These are phyloP conservation scores for Pugionium cornutum DNA, from an alignment of 345 rosid species.

Conservation along the genomic window DNA sequence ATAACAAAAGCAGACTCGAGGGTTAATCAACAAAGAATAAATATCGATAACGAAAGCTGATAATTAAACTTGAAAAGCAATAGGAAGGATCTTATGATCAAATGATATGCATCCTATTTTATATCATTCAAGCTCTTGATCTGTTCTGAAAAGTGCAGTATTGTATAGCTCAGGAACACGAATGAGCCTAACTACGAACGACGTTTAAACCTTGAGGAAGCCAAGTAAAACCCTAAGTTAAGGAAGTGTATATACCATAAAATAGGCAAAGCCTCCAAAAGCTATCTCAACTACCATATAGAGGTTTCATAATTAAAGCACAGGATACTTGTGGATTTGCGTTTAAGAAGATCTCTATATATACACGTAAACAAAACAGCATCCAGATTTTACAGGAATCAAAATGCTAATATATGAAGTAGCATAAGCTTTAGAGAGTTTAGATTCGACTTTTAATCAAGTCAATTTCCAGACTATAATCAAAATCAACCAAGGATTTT, in stretches of 20 bases:
- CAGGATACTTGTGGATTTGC: background rate
- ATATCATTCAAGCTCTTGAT: background rate
- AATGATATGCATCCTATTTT: conserved; percentile 6
- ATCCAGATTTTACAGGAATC: conserved; percentile 14
- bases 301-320: background rate
- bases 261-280: conserved; percentile 11
- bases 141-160: background rate
- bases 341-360: background rate
- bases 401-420: background rate
- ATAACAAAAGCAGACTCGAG: conserved; percentile 2
- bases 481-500: conserved; percentile 7
- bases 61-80: background rate
- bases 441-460: background rate
- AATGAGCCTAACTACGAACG: conserved; percentile 9
- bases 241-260: background rate
- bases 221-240: background rate
- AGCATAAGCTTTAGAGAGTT: conserved; percentile 5
- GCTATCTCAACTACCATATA: background rate
- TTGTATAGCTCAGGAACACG: background rate
- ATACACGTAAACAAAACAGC: background rate
- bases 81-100: background rate
- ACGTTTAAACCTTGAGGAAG: background rate
- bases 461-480: conserved; percentile 4
- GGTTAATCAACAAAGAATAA: background rate
- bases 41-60: background rate